Evolutionary conservation across 495 filamentous ascomycete species (phyloP), one percentile per base, ranked within the genome.

Genomic region (Margaritispora aquatica): DNA sequence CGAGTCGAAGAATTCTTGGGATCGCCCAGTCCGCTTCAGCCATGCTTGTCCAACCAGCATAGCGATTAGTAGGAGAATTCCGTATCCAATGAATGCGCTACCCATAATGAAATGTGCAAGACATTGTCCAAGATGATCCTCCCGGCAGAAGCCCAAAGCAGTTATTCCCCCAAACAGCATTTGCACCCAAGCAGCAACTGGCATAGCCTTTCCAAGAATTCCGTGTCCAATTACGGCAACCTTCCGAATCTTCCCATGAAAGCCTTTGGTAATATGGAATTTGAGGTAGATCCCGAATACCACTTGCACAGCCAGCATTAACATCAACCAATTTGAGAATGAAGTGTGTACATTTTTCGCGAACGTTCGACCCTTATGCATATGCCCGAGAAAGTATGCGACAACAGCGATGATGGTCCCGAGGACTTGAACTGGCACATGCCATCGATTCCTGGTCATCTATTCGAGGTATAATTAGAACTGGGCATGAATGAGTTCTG

Each of bases 31-130:
- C 29, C 88, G 81, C 49, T 82, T 83, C 52, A 98, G 71, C 92
- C 92, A 97, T 21, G 79, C 71, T 73, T 97, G 95, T 19, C 94
- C 94, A 31, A 92, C 88, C 11, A 96, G 77, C 26, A 97, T 79
- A 15, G 97, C 74, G 47, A 97, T 87, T 1, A 89, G 92, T 62
- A 98, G 78, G 51, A 93, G 67, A 51, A 97, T 88, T 19, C 90
- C 94, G 67, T 97, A 97, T 48, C 80, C 94, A 62, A 98, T 96
- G 71, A 98, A 97, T 1, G 93, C 92, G 59, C 87, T 88, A 20
- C 94, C 94, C 95, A 98, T 97, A 69, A 97, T 97, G 68, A 97
- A 97, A 71, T 98, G 94, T 27, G 94, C 95, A 26, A 90, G 73
- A 73, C 94, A 98, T 74, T 98, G 95, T 5, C 93, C 92, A 19